Conservation (phyloP, 192 early-diverging fungal genomes). For the Dimargaris cristalligena region DNA sequence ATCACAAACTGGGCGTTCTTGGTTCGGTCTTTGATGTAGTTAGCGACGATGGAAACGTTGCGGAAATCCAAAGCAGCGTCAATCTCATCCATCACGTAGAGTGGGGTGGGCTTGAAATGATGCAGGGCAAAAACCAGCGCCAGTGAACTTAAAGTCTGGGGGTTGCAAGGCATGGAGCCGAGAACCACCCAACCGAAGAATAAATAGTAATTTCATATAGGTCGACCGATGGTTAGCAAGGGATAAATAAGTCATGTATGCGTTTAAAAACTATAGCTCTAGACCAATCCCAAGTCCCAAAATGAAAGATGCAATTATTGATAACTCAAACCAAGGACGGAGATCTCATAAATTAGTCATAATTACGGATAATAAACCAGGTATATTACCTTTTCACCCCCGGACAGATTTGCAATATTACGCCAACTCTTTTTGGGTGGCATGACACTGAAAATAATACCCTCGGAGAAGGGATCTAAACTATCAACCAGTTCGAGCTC, state of each 20-base stretch:
- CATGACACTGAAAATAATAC: slow-evolving; percentile 97
- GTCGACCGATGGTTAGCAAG: too few relatives aligned
- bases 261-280: too few relatives aligned
- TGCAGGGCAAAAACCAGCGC: slow-evolving; percentile 98
- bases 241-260: too few relatives aligned
- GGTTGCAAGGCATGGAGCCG: too few relatives aligned
- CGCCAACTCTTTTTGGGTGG: slow-evolving; percentile 99
- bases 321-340: too few relatives aligned
- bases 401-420: slow-evolving; percentile 96
- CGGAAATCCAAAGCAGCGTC: slow-evolving; percentile 97
- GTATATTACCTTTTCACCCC: slow-evolving; percentile 99
- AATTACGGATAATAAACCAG: too few relatives aligned
- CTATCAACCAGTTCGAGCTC: slow-evolving; percentile 94
- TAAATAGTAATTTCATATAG: too few relatives aligned
- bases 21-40: slow-evolving; percentile 95
- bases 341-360: too few relatives aligned
- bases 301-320: too few relatives aligned
- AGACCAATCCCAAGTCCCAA: too few relatives aligned
- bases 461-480: slow-evolving; percentile 95
- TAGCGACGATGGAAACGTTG: slow-evolving; percentile 97
- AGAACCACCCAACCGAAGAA: too few relatives aligned
- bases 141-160: slow-evolving; percentile 91
- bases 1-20: slow-evolving; percentile 97
- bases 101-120: slow-evolving; percentile 97
- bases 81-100: slow-evolving; percentile 99